Base-by-base conservation (phyloP, 176 grass and related monocot species). In the Pontederia paniculata region DNA sequence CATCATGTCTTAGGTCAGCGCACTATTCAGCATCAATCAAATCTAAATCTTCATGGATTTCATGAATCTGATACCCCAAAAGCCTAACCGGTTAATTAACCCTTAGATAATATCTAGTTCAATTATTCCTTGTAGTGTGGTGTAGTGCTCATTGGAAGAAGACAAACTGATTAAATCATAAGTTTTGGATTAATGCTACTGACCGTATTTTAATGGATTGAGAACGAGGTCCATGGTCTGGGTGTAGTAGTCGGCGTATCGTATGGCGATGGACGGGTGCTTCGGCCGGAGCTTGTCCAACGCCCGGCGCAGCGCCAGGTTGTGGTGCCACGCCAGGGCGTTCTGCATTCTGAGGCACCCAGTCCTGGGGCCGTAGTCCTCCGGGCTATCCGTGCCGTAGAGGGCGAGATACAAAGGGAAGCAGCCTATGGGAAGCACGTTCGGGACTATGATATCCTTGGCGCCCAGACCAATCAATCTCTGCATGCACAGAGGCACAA, bases 361-460 rank as follows among this genome's bases (percentile, higher is more conserved):
- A 1, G 68, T 67, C 7, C 10, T 8, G 13, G 52, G 58, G 8
- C 56, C 56, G 69, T 81, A 89, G 52, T 89, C 77, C 50, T 0
- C 59, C 71, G 13, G 21, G 68, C 15, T 65, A 22, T 68, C 73
- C 54, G 67, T 78, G 41, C 60, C 58, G 65, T 69, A 83, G 47
- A 88, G 12, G 48, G 69, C 67, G 12, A 80, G 69, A 79, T 88
- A 88, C 62, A 88, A 71, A 11, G 84, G 84, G 76, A 88, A 88
- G 68, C 84, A 88, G 0, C 84, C 80, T 55, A 83, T 79, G 21
- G 84, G 84, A 9, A 88, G 76, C 48, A 88, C 84, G 0, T 76
- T 76, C 0, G 84, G 80, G 5, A 88, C 76, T 0, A 80, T 76
- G 37, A 88, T 8, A 73, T 88, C 84, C 2, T 46, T 58, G 0